Percentiles rank a stretch among this genome's conserved stretches.
These are phyloP conservation scores for Xylaria acuta DNA, from an alignment of 495 filamentous ascomycete species.

Conservation along the genomic window DNA sequence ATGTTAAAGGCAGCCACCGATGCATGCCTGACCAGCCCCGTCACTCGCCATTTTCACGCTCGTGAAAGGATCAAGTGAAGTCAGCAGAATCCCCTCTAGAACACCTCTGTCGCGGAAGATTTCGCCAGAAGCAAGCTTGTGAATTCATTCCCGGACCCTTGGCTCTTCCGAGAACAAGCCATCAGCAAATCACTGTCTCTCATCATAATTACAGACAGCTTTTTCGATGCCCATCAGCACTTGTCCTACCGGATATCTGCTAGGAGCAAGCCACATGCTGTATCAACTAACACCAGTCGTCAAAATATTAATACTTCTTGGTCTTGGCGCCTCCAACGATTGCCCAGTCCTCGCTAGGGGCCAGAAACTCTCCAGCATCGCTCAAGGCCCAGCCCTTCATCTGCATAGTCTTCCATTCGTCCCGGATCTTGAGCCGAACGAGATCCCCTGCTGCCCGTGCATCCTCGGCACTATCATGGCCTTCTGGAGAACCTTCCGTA, in stretches of 20 bases:
- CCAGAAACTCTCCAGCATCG: conserved; percentile 55
- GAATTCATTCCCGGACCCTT: neutral
- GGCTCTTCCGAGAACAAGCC: neutral
- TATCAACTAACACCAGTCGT: neutral
- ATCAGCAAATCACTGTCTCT: neutral
- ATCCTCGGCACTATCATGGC: conserved; percentile 91
- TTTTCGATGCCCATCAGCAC: neutral
- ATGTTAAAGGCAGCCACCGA: neutral
- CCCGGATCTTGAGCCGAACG: conserved; percentile 68
- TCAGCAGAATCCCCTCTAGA: neutral
- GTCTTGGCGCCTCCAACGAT: conserved; percentile 25
- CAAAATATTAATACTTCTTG: conserved; percentile 17
- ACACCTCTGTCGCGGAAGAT: neutral
- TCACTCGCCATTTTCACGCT: neutral
- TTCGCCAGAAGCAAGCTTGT: neutral
- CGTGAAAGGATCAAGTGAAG: neutral
- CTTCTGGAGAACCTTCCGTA: conserved; percentile 57
- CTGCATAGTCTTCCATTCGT: conserved; percentile 69
- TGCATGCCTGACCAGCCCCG: neutral
- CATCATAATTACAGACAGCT: neutral
- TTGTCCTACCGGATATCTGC: neutral
- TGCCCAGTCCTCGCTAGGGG: conserved; percentile 44
- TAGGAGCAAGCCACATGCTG: neutral
- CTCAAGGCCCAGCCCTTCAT: conserved; percentile 67
- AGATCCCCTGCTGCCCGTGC: conserved; percentile 86